Evolutionary conservation across 1,284 basidiomycete species (phyloP), one percentile per base, ranked within the genome.

Genomic region (Moesziomyces antarcticus): DNA sequence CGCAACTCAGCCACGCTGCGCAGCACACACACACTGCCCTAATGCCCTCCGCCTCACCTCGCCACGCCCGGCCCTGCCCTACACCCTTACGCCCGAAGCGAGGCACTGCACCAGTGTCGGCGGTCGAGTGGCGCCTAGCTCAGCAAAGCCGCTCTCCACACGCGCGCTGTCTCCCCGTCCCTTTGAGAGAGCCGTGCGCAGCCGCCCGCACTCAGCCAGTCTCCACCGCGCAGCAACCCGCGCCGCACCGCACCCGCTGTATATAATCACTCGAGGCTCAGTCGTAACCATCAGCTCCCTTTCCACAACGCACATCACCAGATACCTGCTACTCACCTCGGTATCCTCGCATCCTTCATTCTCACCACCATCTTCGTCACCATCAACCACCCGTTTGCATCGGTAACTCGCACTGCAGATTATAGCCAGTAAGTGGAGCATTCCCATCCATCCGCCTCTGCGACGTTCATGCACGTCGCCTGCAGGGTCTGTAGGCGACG

Each of bases 251-350:
- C 25, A 27, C 43, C 6, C 52, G 20, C 14, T 13, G 25, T 69
- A 69, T 69, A 69, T 69, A 69, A 58, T 50, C 55, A 24, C 37
- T 35, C 37, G 9, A n/a, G 47, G 45, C 66, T 63, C 55, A 55
- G 51, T 27, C 30, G 2, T 11, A 33, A 13, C 52, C 40, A 46
- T 27, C 18, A 14, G 7, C 20, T 16, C 3, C 9, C 6, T 11
- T 3, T 21, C 16, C 24, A 24, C 20, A 20, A 20, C 14, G 41
- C 24, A 45, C 59, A 61, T 44, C 65, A 54, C 51, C 65, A 61
- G 58, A 45, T 21, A 45, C 4, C 42, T 33, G n/a, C 43, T 13
- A n/a, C 10, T 45, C 20, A 43, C 35, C 35, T 44, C 51, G 56
- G 57, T 51, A 49, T 10, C 16, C 27, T 43, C 44, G 13, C 33